These are phyloP conservation scores for Ustilago vetiveriae DNA, from an alignment of 1,284 basidiomycete species.

Conservation along the genomic window DNA sequence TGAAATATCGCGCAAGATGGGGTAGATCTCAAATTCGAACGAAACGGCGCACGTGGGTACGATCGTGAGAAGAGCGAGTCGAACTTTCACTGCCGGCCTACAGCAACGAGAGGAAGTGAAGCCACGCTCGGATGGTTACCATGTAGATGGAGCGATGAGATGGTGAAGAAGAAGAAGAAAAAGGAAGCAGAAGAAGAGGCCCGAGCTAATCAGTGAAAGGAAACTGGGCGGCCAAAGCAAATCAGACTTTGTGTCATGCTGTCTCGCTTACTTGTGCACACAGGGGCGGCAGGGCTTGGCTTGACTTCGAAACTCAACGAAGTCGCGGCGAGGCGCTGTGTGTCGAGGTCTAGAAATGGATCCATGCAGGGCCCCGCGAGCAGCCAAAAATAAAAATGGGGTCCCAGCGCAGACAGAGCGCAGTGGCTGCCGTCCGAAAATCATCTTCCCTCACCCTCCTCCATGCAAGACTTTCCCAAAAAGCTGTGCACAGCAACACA, in stretches of 20 bases:
- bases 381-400: too few relatives aligned
- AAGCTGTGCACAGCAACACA: too few relatives aligned
- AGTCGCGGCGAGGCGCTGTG: too few relatives aligned
- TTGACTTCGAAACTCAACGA: background rate
- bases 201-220: background rate
- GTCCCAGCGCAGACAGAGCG: too few relatives aligned
- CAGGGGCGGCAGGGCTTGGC: background rate
- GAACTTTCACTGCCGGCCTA: too few relatives aligned
- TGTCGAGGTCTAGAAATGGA: too few relatives aligned
- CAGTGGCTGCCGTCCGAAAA: background rate
- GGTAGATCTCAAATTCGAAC: background rate
- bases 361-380: too few relatives aligned
- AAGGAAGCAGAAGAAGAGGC: too few relatives aligned
- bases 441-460: too few relatives aligned
- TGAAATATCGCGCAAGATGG: constrained; percentile 31
- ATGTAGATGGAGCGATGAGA: background rate
- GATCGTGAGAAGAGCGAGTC: background rate
- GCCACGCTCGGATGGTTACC: background rate
- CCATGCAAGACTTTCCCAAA: too few relatives aligned
- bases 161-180: constrained; percentile 5
- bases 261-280: constrained; percentile 1
- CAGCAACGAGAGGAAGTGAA: too few relatives aligned
- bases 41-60: background rate
- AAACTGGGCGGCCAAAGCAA: background rate
- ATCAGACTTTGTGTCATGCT: background rate